Percentiles rank a stretch among this genome's conserved stretches.
Conservation (phyloP, 129 eudicot species). For the Cynara cardunculus region DNA sequence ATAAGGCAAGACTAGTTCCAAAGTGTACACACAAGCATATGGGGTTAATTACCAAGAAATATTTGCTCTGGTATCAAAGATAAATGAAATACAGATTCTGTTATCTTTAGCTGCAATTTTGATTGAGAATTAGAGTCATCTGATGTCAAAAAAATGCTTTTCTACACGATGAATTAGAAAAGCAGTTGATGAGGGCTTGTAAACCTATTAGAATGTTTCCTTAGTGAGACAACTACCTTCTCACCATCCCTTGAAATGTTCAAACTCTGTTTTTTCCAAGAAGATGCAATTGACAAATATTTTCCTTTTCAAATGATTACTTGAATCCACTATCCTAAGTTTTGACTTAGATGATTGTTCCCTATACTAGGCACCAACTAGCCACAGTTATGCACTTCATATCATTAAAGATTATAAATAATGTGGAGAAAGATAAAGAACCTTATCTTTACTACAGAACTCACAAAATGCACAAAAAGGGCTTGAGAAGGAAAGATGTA, state of each 20-base stretch:
- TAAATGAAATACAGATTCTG: neutral
- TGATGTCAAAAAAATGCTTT: neutral
- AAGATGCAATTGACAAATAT: neutral
- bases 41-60: neutral
- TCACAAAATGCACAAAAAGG: neutral
- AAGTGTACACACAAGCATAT: conserved; percentile 5
- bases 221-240: neutral
- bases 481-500: neutral
- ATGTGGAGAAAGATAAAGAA: neutral
- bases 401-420: neutral
- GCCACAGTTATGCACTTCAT: neutral
- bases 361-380: neutral
- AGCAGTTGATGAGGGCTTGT: neutral
- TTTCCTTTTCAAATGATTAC: neutral
- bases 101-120: conserved; percentile 4
- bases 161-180: neutral
- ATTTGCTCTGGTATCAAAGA: neutral
- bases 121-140: neutral
- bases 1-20: neutral
- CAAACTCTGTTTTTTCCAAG: neutral
- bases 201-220: neutral
- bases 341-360: neutral
- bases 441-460: neutral
- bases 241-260: neutral
- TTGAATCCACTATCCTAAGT: neutral